phyloP scores from a whole-genome alignment of 495 filamentous ascomycete species.

The Staphylotrichum longicolle region DNA sequence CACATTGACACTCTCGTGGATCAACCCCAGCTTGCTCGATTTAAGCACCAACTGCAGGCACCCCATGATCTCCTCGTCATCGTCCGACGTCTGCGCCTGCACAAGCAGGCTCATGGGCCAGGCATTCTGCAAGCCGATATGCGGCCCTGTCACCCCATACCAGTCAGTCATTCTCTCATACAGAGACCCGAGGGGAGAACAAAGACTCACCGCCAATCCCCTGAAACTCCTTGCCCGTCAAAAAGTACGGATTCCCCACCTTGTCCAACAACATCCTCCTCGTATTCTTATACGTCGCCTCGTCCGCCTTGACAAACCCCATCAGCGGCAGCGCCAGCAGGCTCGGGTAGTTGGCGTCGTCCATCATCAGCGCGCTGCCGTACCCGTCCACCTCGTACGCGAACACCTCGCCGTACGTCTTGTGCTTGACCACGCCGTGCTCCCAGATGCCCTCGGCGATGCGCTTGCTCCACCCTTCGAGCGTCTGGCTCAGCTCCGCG shows the following conservation, averaged over 20 bases:
- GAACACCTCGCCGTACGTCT: constrained; percentile 83
- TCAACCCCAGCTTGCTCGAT: constrained; percentile 69
- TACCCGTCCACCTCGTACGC: constrained; percentile 97
- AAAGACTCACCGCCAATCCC: constrained; percentile 74
- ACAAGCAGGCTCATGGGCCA: constrained; percentile 96
- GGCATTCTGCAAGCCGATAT: constrained; percentile 81
- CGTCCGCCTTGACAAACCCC: constrained; percentile 68
- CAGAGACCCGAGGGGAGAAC: not conserved
- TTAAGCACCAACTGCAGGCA: constrained; percentile 70
- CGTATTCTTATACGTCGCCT: constrained; percentile 83
- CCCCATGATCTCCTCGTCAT: constrained; percentile 76
- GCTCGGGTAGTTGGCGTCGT: constrained; percentile 94
- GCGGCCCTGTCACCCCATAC: constrained; percentile 42
- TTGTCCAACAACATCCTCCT: constrained; percentile 83
- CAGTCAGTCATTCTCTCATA: constrained; percentile 6
- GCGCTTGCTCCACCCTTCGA: constrained; percentile 61
- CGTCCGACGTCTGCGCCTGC: constrained; percentile 84
- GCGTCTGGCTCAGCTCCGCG: constrained; percentile 46
- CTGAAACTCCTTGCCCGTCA: constrained; percentile 72
- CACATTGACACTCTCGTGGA: constrained; percentile 93
- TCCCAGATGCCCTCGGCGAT: constrained; percentile 80
- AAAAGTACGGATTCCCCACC: constrained; percentile 82
- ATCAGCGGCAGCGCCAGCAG: constrained; percentile 82
- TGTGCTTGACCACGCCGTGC: constrained; percentile 83
- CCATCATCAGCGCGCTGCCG: constrained; percentile 88